Evolutionary conservation across 2,329 filamentous ascomycete species (phyloP).

Genomic region (Pseudogymnoascus sp.): DNA sequence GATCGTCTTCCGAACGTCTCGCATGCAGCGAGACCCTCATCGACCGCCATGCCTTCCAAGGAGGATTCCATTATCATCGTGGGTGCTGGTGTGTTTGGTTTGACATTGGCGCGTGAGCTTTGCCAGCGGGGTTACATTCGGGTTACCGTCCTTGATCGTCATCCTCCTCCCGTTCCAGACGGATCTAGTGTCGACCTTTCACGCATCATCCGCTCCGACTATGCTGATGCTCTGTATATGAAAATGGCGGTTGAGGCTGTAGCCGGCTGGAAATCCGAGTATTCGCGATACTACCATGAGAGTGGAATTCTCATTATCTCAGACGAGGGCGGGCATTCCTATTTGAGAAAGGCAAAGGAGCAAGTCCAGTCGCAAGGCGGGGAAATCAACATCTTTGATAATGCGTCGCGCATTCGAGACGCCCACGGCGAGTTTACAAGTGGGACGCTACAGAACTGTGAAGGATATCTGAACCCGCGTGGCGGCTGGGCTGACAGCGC

Average conservation of each 20-base stretch:
- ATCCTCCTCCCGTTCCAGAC: conserved; percentile 49
- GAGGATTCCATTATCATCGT: conserved; percentile 48
- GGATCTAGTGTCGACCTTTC: conserved; percentile 54
- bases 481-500: conserved; percentile 19
- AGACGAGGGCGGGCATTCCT: not conserved
- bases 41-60: not conserved
- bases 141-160: conserved; percentile 53
- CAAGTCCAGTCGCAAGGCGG: not conserved
- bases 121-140: conserved; percentile 44
- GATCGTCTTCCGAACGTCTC: not conserved
- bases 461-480: conserved; percentile 1
- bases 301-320: not conserved
- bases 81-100: conserved; percentile 49
- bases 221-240: conserved; percentile 49
- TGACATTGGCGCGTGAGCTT: conserved; percentile 63
- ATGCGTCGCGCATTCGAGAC: not conserved
- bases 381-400: not conserved
- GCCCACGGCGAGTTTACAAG: not conserved
- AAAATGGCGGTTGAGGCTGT: not conserved
- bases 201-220: conserved; percentile 66
- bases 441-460: not conserved
- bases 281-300: not conserved
- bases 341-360: not conserved
- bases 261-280: conserved; percentile 1
- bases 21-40: not conserved